These are phyloP conservation scores for Middelhovenomyces tepae DNA, from an alignment of 805 yeast genomes.

Conservation along the genomic window DNA sequence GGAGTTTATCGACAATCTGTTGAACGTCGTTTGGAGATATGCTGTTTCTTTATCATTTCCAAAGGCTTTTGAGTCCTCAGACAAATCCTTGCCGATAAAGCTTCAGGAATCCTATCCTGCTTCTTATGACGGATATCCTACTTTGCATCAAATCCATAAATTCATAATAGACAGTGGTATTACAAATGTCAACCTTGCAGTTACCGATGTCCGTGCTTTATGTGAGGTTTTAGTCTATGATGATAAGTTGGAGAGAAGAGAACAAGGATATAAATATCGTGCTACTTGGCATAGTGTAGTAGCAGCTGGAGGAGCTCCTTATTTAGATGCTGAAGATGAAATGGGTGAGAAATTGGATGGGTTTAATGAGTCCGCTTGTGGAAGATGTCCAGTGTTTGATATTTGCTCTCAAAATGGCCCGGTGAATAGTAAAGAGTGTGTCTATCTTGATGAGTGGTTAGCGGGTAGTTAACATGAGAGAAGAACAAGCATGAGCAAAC, in stretches of 20 bases:
- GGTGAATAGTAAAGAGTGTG: slow-evolving; percentile 25
- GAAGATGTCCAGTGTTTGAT: slow-evolving; percentile 23
- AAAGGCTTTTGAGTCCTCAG: slow-evolving; percentile 14
- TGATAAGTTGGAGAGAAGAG: slow-evolving; percentile 62
- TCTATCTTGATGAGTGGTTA: slow-evolving; percentile 28
- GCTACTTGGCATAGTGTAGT: slow-evolving; percentile 79
- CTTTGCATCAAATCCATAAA: slow-evolving; percentile 53
- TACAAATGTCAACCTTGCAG: slow-evolving; percentile 63
- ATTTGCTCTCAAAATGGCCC: slow-evolving; percentile 24
- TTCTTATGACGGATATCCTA: slow-evolving; percentile 52
- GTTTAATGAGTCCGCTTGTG: slow-evolving; percentile 27
- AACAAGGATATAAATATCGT: slow-evolving; percentile 53
- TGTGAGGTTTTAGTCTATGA: slow-evolving; percentile 76
- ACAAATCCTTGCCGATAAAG: no score
- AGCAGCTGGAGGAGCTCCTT: slow-evolving; percentile 43
- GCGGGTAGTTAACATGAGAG: no score
- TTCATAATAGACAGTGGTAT: slow-evolving; percentile 61
- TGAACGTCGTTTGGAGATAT: slow-evolving; percentile 74
- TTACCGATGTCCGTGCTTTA: slow-evolving; percentile 59
- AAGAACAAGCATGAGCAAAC: no score
- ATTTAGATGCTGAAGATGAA: slow-evolving; percentile 11
- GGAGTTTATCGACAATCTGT: slow-evolving; percentile 71
- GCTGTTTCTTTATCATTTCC: slow-evolving; percentile 68
- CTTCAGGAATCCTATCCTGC: slow-evolving; percentile 45
- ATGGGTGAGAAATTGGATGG: slow-evolving; percentile 16